Evolutionary conservation across 352 stramenopile genomes (phyloP).

Genomic region (Phytophthora kernoviae): DNA sequence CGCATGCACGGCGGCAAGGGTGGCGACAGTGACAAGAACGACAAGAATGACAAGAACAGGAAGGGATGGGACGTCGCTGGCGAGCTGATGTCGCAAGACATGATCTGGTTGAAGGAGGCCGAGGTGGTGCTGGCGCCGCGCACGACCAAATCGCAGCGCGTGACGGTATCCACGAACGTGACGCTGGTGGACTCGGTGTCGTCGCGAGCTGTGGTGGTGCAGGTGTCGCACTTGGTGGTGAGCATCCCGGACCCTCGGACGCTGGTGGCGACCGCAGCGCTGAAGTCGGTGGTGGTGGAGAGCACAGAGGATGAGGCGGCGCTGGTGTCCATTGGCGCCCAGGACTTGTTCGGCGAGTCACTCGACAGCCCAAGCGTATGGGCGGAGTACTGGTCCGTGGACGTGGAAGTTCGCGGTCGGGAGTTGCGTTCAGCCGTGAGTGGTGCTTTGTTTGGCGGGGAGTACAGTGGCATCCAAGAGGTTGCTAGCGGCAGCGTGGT

Average conservation of each 20-base stretch:
- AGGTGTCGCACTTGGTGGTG: neutral
- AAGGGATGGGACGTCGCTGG: neutral
- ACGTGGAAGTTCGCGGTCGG: neutral
- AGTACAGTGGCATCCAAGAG: neutral
- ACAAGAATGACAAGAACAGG: too few relatives aligned
- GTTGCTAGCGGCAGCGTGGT: neutral
- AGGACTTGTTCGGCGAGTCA: neutral
- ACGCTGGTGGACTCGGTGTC: constrained; percentile 2
- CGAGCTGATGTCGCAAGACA: constrained; percentile 1
- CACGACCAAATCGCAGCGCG: neutral
- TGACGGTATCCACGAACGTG: constrained; percentile 1
- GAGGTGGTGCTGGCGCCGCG: constrained; percentile 5
- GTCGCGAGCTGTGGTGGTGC: neutral
- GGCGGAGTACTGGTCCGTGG: neutral
- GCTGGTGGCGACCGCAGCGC: neutral
- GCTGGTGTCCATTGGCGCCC: neutral
- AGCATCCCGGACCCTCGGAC: neutral
- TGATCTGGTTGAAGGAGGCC: constrained; percentile 5
- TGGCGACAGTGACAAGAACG: too few relatives aligned
- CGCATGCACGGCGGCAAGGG: neutral
- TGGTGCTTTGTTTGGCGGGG: neutral
- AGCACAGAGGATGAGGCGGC: neutral
- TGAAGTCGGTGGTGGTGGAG: neutral
- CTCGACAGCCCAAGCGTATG: neutral
- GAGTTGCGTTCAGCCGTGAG: neutral